Evolutionary conservation across 2,329 filamentous ascomycete species (phyloP).

Genomic region (Teratosphaeria nubilosa): DNA sequence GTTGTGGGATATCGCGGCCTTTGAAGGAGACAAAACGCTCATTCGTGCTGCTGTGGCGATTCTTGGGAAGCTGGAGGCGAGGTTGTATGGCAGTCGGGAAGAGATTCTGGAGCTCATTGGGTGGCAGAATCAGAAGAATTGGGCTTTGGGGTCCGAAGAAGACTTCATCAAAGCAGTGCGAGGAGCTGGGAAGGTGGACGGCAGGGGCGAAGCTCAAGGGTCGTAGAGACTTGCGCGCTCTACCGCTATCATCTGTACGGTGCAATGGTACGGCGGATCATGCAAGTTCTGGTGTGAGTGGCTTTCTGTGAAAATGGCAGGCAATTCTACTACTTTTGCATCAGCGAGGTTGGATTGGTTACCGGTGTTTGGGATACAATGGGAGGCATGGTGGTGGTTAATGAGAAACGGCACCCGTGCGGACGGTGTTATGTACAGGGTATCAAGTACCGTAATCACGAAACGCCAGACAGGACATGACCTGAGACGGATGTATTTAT

Average conservation of each 20-base stretch:
- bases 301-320: background rate
- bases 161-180: slow-evolving; percentile 29
- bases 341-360: background rate
- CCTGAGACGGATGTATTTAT: background rate
- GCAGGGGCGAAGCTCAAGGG: slow-evolving; percentile 2
- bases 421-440: background rate
- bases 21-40: slow-evolving; percentile 66
- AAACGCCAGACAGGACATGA: background rate
- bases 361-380: background rate
- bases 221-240: background rate
- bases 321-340: background rate
- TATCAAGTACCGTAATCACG: background rate
- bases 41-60: slow-evolving; percentile 63
- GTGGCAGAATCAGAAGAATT: slow-evolving; percentile 26
- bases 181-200: slow-evolving; percentile 28
- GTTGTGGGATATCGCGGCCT: slow-evolving; percentile 73
- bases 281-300: background rate
- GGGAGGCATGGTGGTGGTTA: background rate
- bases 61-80: slow-evolving; percentile 43
- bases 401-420: background rate
- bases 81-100: slow-evolving; percentile 35
- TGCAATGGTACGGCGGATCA: background rate
- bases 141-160: slow-evolving; percentile 29
- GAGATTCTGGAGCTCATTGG: slow-evolving; percentile 36
- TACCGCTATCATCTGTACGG: background rate